Conservation (phyloP, 495 filamentous ascomycete genomes). For the Neurospora pannonica region DNA sequence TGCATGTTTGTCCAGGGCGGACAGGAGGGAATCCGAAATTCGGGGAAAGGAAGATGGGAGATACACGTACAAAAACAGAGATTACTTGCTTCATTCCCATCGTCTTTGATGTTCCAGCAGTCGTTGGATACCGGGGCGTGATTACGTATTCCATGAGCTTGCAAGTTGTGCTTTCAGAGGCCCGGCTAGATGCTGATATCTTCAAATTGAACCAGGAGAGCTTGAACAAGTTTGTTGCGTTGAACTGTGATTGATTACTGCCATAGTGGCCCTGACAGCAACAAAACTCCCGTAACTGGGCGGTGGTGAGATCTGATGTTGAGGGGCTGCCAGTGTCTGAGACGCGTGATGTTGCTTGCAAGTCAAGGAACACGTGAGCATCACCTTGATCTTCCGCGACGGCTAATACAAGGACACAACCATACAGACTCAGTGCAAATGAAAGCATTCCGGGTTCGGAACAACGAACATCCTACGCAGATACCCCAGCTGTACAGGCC, state of each 20-base stretch:
- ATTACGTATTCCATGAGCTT: background rate
- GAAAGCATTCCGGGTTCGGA: background rate
- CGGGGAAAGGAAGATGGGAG: background rate
- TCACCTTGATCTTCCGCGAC: background rate
- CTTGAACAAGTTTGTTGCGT: background rate
- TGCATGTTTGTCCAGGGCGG: background rate
- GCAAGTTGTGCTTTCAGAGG: background rate
- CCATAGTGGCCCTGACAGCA: background rate
- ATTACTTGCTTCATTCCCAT: background rate
- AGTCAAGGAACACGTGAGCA: background rate
- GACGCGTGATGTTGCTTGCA: background rate
- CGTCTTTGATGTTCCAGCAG: background rate
- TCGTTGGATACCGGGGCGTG: background rate
- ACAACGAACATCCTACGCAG: background rate
- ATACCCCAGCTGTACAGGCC: background rate
- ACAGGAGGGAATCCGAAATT: background rate
- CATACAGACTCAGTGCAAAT: too few species aligned
- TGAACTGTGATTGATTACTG: background rate
- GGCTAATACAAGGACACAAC: background rate
- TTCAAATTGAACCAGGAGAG: background rate
- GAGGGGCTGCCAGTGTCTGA: background rate
- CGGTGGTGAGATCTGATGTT: background rate
- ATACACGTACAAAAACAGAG: background rate
- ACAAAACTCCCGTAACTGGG: background rate
- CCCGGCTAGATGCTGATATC: background rate